Evolutionary conservation across 106 monocot genomes (phyloP).

Genomic region (Hemerocallis citrina): DNA sequence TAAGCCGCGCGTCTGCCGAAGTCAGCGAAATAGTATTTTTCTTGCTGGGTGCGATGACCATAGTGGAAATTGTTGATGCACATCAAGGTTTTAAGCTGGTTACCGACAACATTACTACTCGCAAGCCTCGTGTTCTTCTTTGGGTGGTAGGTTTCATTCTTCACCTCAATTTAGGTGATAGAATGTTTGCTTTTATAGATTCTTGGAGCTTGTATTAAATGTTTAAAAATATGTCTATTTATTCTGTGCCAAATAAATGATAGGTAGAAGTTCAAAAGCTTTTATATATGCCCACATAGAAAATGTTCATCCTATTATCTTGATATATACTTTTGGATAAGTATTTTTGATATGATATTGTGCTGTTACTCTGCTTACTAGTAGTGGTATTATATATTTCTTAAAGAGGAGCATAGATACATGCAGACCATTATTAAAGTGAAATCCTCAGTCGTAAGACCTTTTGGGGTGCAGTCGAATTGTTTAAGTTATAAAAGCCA

Average conservation of each 20-base stretch:
- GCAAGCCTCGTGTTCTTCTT: constrained; percentile 76
- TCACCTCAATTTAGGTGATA: background rate
- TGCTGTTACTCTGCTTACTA: background rate
- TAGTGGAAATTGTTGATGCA: constrained; percentile 97
- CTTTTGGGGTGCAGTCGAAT: too few species aligned
- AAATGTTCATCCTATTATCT: background rate
- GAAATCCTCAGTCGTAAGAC: too few species aligned
- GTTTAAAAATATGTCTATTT: too few species aligned
- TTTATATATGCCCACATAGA: background rate
- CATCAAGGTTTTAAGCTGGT: constrained; percentile 99
- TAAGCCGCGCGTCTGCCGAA: constrained; percentile 72
- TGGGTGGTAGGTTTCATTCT: constrained; percentile 80
- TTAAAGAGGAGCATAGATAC: background rate
- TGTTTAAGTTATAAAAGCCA: too few species aligned
- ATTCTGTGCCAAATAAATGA: background rate
- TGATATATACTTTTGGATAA: background rate
- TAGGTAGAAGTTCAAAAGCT: background rate
- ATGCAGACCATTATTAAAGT: background rate
- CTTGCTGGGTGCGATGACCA: constrained; percentile 98
- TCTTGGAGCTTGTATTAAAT: background rate
- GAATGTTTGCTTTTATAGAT: background rate
- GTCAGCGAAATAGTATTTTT: constrained; percentile 99
- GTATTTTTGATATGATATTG: background rate
- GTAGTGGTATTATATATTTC: background rate
- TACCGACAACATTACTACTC: constrained; percentile 93